Evolutionary conservation across 768 basidiomycete genomes (phyloP).

Genomic region (Roridomyces roridus): DNA sequence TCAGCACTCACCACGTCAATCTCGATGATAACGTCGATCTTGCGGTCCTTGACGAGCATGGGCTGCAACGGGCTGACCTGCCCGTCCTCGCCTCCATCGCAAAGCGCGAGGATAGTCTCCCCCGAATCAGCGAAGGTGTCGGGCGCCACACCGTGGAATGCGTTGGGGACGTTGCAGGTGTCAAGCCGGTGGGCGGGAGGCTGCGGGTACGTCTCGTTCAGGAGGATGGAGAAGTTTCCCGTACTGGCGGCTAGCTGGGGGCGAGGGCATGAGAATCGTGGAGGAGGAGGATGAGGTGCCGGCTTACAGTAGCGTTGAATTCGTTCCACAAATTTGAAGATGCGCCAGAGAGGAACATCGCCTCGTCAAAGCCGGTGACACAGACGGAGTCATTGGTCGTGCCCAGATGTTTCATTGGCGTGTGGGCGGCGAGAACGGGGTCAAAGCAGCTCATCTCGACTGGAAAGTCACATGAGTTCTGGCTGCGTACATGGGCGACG

Average conservation of each 20-base stretch:
- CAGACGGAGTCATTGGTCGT: conserved; percentile 39
- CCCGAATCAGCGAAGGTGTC: conserved; percentile 39
- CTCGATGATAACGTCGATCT: conserved; percentile 55
- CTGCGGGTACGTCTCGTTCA: conserved; percentile 23
- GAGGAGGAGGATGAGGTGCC: background rate
- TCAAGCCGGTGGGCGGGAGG: conserved; percentile 29
- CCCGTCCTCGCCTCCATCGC: conserved; percentile 50
- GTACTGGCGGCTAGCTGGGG: conserved; percentile 11
- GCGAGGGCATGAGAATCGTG: background rate
- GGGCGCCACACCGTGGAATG: conserved; percentile 42
- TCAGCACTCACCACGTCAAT: conserved; percentile 45
- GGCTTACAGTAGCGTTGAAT: conserved; percentile 10
- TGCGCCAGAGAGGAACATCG: conserved; percentile 32
- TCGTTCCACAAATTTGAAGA: conserved; percentile 34
- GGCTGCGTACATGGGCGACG: background rate
- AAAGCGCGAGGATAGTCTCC: conserved; percentile 38
- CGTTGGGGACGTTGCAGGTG: conserved; percentile 41
- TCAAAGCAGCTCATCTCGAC: conserved; percentile 51
- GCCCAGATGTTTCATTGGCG: conserved; percentile 51
- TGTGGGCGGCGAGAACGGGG: conserved; percentile 50
- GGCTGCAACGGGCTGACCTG: conserved; percentile 56
- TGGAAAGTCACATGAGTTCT: conserved; percentile 10
- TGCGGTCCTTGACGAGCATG: conserved; percentile 51
- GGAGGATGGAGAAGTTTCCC: conserved; percentile 18
- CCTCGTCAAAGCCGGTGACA: conserved; percentile 41